Evolutionary conservation across 169 alveolate species (phyloP), one percentile per base, ranked within the genome.

Genomic region (Plasmodium falciparum): DNA sequence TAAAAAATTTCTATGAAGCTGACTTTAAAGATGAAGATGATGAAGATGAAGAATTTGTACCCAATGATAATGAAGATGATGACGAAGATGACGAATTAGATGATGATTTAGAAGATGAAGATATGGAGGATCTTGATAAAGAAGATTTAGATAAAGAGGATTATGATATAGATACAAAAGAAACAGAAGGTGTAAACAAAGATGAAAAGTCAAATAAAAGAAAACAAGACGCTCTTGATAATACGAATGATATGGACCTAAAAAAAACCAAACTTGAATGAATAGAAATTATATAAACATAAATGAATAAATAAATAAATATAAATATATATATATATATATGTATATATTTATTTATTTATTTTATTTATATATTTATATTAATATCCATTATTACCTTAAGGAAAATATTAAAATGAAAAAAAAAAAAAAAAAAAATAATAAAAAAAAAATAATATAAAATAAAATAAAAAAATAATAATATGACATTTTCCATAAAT

Each of bases 1-100:
- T 96, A 39, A 96, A 96, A 61, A 93, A 95, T 89, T 96, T 96
- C 71, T 96, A 96, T 72, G 98, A 96, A 78, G 95, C 96, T 47
- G 97, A 96, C 39, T 92, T 93, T 93, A 89, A 93, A 72, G 96
- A 95, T 24, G 97, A 96, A n/a, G 98, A 96, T 74, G 97, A 94
- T 20, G 95, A 94, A 43, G 97, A 94, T 65, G 98, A 95, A 13
- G 98, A 96, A 63, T 95, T 95, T 56, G 97, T 93, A 47, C 98
- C 98, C 4, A 88, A 80, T 61, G 97, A 93, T 59, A 95, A 93
- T 61, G 96, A 92, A 22, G 93, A 86, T 0, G 98, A 94, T 12
- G 97, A 91, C 47, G 47, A 39, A 12, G 98, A 94, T 66, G 98
- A 95, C 15, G 97, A 95, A 73, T 93, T 91, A 56, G 90, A 75